phyloP scores from a whole-genome alignment of 805 yeast genomes.

The Wickerhamiella galacta region DNA sequence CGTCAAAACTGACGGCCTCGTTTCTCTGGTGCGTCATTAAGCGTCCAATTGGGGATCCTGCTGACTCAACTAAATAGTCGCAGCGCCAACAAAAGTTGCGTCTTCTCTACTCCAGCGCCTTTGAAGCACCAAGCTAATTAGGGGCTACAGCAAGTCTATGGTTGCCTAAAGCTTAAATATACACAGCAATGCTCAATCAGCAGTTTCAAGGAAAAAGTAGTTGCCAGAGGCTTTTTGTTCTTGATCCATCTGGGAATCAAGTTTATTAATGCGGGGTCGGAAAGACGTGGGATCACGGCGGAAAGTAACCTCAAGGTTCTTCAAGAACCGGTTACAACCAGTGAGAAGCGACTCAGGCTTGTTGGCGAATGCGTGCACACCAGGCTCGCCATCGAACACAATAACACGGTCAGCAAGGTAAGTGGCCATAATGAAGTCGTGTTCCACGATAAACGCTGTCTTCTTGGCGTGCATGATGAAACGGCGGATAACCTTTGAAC shows the following conservation, averaged over 20 bases:
- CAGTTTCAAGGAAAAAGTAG: constrained; percentile 83
- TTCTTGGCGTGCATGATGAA: constrained; percentile 90
- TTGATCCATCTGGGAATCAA: constrained; percentile 97
- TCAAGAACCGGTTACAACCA: constrained; percentile 93
- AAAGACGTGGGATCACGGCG: constrained; percentile 97
- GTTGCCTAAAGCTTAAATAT: no score
- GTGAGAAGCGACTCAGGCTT: constrained; percentile 86
- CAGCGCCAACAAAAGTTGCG: no score
- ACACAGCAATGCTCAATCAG: no score
- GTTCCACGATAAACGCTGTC: constrained; percentile 98
- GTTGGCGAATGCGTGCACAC: constrained; percentile 68
- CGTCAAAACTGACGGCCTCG: constrained; percentile 67
- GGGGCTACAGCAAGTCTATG: no score
- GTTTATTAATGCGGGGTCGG: constrained; percentile 97
- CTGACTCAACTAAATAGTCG: no score
- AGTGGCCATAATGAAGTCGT: constrained; percentile 99
- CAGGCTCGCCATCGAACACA: constrained; percentile 93
- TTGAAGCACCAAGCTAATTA: no score
- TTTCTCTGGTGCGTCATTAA: constrained; percentile 26
- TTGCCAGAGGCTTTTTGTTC: constrained; percentile 88
- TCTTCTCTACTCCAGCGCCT: no score
- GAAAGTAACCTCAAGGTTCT: constrained; percentile 92
- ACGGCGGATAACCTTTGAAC: constrained; percentile 96
- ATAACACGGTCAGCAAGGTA: constrained; percentile 97
- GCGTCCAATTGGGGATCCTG: no score